These are phyloP conservation scores for Fusarium fujikuroi DNA, from an alignment of 2,329 filamentous ascomycete genomes.

Conservation along the genomic window DNA sequence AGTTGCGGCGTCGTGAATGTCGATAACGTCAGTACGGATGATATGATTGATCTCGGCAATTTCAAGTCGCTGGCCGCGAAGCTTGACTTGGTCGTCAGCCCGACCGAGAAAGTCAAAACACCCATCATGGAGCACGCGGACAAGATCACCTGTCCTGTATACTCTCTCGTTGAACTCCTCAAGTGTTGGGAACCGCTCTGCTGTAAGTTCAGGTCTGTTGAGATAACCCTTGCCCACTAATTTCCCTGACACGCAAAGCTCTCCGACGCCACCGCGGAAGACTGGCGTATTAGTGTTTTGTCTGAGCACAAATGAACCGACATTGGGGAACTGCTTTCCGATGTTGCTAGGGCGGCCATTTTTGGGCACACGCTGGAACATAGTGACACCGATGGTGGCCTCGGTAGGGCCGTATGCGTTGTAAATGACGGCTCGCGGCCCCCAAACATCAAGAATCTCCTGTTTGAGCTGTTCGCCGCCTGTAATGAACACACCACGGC, in stretches of 20 bases:
- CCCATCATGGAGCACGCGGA: constrained; percentile 80
- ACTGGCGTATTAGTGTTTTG: constrained; percentile 78
- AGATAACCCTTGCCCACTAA: constrained; percentile 92
- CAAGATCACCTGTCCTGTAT: constrained; percentile 90
- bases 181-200: constrained; percentile 78
- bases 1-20: constrained; percentile 77
- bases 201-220: constrained; percentile 80
- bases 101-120: constrained; percentile 90
- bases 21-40: constrained; percentile 69
- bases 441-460: constrained; percentile 90
- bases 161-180: constrained; percentile 67
- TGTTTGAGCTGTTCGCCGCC: constrained; percentile 89
- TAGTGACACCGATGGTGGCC: constrained; percentile 91
- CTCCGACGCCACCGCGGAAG: constrained; percentile 81
- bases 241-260: constrained; percentile 87
- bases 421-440: constrained; percentile 81
- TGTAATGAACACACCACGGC: constrained; percentile 89
- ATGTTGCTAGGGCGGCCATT: constrained; percentile 90
- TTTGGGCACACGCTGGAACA: constrained; percentile 81
- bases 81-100: constrained; percentile 91
- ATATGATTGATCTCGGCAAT: constrained; percentile 91
- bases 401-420: constrained; percentile 95
- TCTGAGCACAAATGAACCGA: constrained; percentile 81
- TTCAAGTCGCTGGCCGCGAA: constrained; percentile 88
- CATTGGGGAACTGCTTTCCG: constrained; percentile 86